These are phyloP conservation scores for Spathaspora passalidarum DNA, from an alignment of 805 yeast genomes.

Conservation along the genomic window DNA sequence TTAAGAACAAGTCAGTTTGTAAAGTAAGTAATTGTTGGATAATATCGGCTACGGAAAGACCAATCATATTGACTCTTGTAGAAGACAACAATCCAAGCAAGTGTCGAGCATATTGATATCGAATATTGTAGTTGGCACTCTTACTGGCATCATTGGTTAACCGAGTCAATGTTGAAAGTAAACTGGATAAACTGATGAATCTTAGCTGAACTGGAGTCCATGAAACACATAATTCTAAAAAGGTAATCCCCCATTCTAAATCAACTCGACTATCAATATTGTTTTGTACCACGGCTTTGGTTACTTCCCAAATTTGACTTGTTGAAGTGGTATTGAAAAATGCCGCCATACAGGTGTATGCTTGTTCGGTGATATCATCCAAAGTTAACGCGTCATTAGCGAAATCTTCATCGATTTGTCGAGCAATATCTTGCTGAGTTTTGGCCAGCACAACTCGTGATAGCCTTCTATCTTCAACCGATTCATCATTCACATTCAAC, in stretches of 20 bases:
- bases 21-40: conserved; percentile 55
- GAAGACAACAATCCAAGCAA: conserved; percentile 62
- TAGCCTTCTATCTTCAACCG: conserved; percentile 20
- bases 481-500: conserved; percentile 25
- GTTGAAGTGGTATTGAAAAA: conserved; percentile 64
- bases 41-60: conserved; percentile 80
- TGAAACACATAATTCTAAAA: conserved; percentile 63
- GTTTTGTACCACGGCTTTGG: conserved; percentile 47
- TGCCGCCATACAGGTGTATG: conserved; percentile 49
- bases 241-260: conserved; percentile 49
- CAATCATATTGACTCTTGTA: conserved; percentile 80
- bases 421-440: conserved; percentile 10
- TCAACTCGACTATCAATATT: conserved; percentile 30
- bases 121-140: conserved; percentile 13
- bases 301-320: conserved; percentile 56
- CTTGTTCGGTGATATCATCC: conserved; percentile 44
- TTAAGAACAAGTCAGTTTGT: conserved; percentile 39
- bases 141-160: conserved; percentile 17
- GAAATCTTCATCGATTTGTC: conserved; percentile 22
- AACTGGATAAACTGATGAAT: conserved; percentile 56
- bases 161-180: conserved; percentile 25
- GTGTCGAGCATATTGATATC: conserved; percentile 41
- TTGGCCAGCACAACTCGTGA: conserved; percentile 25
- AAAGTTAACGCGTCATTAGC: conserved; percentile 35
- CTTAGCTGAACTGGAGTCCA: conserved; percentile 82